These are phyloP conservation scores for Perilla frutescens DNA, from an alignment of 257 asterid species.

Conservation along the genomic window DNA sequence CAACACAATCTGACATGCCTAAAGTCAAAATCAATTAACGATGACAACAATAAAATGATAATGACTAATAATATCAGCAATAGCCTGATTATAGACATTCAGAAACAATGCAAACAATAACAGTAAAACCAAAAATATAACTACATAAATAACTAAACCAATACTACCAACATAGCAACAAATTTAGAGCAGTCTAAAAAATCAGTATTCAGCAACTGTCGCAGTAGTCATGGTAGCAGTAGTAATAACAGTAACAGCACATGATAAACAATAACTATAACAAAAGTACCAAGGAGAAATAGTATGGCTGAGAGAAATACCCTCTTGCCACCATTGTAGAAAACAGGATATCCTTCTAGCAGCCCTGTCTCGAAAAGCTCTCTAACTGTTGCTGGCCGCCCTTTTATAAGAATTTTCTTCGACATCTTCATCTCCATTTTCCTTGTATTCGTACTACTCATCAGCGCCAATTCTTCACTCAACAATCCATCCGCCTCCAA, in stretches of 20 bases:
- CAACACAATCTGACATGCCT: not conserved
- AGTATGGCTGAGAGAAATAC: conserved; percentile 43
- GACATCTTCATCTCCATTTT: conserved; percentile 77
- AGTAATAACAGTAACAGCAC: conserved; percentile 3
- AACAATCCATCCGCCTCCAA: conserved; percentile 53
- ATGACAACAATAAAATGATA: conserved; percentile 1
- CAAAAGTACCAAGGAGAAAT: not conserved
- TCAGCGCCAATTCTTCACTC: conserved; percentile 37
- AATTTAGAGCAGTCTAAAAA: not conserved
- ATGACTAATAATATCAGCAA: not conserved
- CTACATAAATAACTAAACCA: not conserved
- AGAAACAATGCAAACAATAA: not conserved
- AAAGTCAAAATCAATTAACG: not conserved
- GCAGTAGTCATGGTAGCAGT: not conserved
- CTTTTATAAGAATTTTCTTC: conserved; percentile 59
- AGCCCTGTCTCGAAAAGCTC: conserved; percentile 95
- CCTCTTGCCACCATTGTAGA: conserved; percentile 96
- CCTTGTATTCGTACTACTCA: conserved; percentile 46
- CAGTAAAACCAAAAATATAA: not conserved
- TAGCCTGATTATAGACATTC: not conserved
- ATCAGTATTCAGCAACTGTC: not conserved
- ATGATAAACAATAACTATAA: conserved; percentile 4
- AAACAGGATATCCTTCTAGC: conserved; percentile 95
- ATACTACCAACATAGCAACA: not conserved
- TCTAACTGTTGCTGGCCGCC: conserved; percentile 80